Evolutionary conservation across 495 filamentous ascomycete genomes (phyloP).

Genomic region (Trichocladium uniseriatum): DNA sequence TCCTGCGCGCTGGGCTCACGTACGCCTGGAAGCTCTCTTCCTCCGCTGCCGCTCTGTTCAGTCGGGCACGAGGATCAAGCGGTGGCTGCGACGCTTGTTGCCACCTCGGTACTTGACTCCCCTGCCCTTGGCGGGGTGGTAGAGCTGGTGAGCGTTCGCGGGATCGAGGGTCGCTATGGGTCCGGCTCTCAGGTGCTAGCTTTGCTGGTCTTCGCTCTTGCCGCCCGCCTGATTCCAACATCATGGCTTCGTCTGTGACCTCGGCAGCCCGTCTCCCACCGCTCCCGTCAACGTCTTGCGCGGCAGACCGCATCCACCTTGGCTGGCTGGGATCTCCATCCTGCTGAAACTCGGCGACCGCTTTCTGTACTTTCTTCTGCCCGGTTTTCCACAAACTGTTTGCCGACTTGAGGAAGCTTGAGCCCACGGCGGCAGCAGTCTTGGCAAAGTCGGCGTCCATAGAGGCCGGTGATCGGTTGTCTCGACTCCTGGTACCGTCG

Average conservation of each 20-base stretch:
- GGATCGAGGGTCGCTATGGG: constrained; percentile 18
- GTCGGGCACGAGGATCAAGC: constrained; percentile 47
- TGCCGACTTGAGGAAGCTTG: constrained; percentile 82
- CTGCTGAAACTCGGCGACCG: constrained; percentile 79
- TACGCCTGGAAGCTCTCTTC: constrained; percentile 80
- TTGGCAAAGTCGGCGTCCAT: constrained; percentile 71
- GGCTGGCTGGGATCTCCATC: constrained; percentile 71
- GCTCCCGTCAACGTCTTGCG: constrained; percentile 24
- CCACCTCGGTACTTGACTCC: constrained; percentile 31
- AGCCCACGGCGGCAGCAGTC: constrained; percentile 71
- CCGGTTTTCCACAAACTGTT: constrained; percentile 89
- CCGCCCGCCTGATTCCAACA: constrained; percentile 63
- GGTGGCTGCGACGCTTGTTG: constrained; percentile 37
- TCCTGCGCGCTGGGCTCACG: constrained; percentile 77
- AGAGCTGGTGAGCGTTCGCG: constrained; percentile 41
- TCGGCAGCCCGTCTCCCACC: constrained; percentile 17
- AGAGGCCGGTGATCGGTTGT: constrained; percentile 48
- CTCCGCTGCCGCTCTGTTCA: constrained; percentile 64
- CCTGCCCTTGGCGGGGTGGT: constrained; percentile 21
- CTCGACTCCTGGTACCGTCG: constrained; percentile 39
- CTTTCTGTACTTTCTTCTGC: constrained; percentile 90
- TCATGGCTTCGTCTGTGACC: constrained; percentile 81
- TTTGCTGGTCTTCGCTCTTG: constrained; percentile 31
- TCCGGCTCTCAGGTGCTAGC: constrained; percentile 18
- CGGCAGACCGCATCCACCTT: constrained; percentile 83